These are phyloP conservation scores for Ilex paraguariensis DNA, from an alignment of 305 asterid species.

Conservation along the genomic window DNA sequence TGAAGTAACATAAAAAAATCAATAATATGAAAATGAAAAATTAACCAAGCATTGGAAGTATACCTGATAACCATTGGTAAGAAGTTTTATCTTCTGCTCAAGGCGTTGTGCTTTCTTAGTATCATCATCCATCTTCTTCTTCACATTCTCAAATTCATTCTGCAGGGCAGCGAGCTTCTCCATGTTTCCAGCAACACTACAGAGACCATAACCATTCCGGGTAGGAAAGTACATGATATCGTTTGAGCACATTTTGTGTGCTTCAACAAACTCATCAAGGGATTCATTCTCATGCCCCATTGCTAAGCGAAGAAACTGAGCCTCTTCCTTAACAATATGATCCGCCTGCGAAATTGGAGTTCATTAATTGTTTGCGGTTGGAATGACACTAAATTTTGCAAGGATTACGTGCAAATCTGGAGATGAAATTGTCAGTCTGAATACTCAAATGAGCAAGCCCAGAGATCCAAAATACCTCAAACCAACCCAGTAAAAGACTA, in stretches of 20 bases:
- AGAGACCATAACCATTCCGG: slow-evolving; percentile 72
- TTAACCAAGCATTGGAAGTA: neutral
- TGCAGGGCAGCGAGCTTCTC: slow-evolving; percentile 86
- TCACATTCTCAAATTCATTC: slow-evolving; percentile 75
- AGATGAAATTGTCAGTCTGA: too few relatives aligned
- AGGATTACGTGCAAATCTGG: too few relatives aligned
- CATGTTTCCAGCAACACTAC: slow-evolving; percentile 81
- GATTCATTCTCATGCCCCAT: slow-evolving; percentile 91
- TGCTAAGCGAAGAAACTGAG: slow-evolving; percentile 51
- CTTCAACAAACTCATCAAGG: slow-evolving; percentile 71
- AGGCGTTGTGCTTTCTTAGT: slow-evolving; percentile 73
- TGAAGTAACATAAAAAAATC: too few relatives aligned
- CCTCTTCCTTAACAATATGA: slow-evolving; percentile 55
- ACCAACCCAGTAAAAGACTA: too few relatives aligned
- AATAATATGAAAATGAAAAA: too few relatives aligned
- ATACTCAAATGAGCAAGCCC: too few relatives aligned
- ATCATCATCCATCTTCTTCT: slow-evolving; percentile 84
- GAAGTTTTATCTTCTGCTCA: slow-evolving; percentile 82
- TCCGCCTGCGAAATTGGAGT: slow-evolving; percentile 57
- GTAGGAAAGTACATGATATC: slow-evolving; percentile 92
- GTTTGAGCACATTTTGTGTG: slow-evolving; percentile 66
- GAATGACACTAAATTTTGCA: too few relatives aligned
- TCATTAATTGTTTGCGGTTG: neutral
- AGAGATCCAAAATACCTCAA: too few relatives aligned
- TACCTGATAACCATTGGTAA: slow-evolving; percentile 92